These are phyloP conservation scores for Leishmania turanica DNA, from an alignment of 208 protist genomes.

Conservation along the genomic window DNA sequence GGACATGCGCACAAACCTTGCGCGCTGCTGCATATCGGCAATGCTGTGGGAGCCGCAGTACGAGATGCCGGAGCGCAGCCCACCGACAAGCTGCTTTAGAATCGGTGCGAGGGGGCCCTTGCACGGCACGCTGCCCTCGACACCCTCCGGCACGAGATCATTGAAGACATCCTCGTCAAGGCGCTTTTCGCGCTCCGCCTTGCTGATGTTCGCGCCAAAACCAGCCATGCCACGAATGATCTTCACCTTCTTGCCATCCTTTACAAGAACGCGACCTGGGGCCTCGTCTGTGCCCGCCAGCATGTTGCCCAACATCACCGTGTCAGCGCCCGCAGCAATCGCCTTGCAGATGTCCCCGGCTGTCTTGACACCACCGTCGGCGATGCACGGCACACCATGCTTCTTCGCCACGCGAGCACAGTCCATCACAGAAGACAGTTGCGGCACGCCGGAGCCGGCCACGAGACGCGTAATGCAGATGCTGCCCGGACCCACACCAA, in stretches of 20 bases:
- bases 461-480: conserved; percentile 92
- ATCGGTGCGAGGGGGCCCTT: conserved; percentile 83
- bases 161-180: conserved; percentile 86
- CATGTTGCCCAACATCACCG: conserved; percentile 92
- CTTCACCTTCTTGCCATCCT: conserved; percentile 93
- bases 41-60: conserved; percentile 87
- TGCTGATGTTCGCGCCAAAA: conserved; percentile 91
- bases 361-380: conserved; percentile 87
- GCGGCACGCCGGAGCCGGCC: conserved; percentile 83
- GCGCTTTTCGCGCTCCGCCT: conserved; percentile 84
- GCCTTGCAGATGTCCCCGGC: conserved; percentile 90
- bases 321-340: conserved; percentile 86
- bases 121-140: conserved; percentile 88
- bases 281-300: conserved; percentile 91
- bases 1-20: conserved; percentile 86
- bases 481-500: conserved; percentile 86
- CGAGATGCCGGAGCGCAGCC: conserved; percentile 88
- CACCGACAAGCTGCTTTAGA: conserved; percentile 87
- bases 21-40: conserved; percentile 80
- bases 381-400: conserved; percentile 86
- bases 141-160: conserved; percentile 88
- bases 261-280: conserved; percentile 84
- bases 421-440: conserved; percentile 86
- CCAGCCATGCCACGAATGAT: conserved; percentile 93
- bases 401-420: conserved; percentile 64